phyloP scores from a whole-genome alignment of 441 rosid species.

The Populus hybrid region DNA sequence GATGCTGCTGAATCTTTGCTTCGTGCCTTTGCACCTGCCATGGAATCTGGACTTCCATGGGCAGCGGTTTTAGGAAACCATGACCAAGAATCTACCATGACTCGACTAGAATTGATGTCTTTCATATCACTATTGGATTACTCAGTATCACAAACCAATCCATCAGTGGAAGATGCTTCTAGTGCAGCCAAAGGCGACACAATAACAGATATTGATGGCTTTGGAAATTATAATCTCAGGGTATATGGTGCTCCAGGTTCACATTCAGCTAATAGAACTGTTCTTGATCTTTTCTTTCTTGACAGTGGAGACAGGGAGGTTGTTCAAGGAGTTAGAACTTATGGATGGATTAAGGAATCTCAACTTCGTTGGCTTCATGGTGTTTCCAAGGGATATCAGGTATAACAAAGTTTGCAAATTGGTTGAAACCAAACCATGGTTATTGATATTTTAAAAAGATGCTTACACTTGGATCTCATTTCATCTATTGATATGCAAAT shows the following conservation, averaged over 20 bases:
- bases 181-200: constrained; percentile 18
- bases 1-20: constrained; percentile 91
- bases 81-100: constrained; percentile 88
- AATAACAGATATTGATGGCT: constrained; percentile 53
- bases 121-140: constrained; percentile 85
- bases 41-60: constrained; percentile 80
- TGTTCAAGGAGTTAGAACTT: constrained; percentile 61
- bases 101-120: constrained; percentile 71
- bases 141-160: constrained; percentile 70
- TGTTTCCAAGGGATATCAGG: constrained; percentile 50
- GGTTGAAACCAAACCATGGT: not conserved
- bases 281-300: constrained; percentile 76
- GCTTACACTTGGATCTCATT: not conserved
- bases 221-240: constrained; percentile 63
- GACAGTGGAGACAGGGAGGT: constrained; percentile 82
- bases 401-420: constrained; percentile 19
- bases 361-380: constrained; percentile 75
- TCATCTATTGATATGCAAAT: not conserved
- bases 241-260: constrained; percentile 84
- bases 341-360: constrained; percentile 88
- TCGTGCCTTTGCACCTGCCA: constrained; percentile 66
- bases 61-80: constrained; percentile 90
- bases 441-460: not conserved
- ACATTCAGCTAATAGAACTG: constrained; percentile 52
- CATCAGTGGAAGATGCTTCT: constrained; percentile 31